Conservation (phyloP, 2,329 filamentous ascomycete genomes). For the Ceratocystis destructans region DNA sequence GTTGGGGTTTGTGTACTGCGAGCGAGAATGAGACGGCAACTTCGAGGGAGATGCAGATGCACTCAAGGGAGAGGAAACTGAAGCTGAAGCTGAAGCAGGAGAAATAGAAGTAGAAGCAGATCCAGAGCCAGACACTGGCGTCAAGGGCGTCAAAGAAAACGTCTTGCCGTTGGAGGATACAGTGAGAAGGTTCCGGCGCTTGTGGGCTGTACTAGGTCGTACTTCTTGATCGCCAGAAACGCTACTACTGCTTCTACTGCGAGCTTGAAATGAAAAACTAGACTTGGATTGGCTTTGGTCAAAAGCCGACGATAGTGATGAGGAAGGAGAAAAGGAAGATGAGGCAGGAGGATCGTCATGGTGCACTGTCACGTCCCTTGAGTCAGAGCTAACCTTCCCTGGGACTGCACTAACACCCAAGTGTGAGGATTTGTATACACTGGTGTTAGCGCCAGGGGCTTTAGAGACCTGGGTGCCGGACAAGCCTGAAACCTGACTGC, state of each 20-base stretch:
- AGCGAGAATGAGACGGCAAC: slow-evolving; percentile 2
- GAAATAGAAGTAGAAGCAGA: slow-evolving; percentile 15
- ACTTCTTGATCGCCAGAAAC: slow-evolving; percentile 6
- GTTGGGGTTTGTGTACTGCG: slow-evolving; percentile 14
- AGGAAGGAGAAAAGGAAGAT: slow-evolving; percentile 15
- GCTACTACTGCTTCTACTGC: slow-evolving; percentile 1
- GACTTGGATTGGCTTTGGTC: slow-evolving; percentile 12
- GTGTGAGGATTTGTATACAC: slow-evolving; percentile 1
- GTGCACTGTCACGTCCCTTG: not conserved
- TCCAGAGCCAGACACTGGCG: slow-evolving; percentile 22
- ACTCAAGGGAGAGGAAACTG: slow-evolving; percentile 20
- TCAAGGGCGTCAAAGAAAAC: slow-evolving; percentile 36
- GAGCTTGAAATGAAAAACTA: not conserved
- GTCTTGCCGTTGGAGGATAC: slow-evolving; percentile 43
- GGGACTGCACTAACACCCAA: slow-evolving; percentile 9
- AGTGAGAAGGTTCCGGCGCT: slow-evolving; percentile 33
- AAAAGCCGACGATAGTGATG: not conserved
- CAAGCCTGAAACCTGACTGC: slow-evolving; percentile 15
- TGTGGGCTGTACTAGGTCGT: slow-evolving; percentile 17
- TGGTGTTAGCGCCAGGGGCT: slow-evolving; percentile 9
- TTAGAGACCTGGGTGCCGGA: slow-evolving; percentile 10
- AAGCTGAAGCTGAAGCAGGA: slow-evolving; percentile 17
- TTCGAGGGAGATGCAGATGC: slow-evolving; percentile 14
- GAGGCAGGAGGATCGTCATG: slow-evolving; percentile 15
- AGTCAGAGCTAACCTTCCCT: slow-evolving; percentile 12